These are phyloP conservation scores for Macrophomina phaseolina DNA, from an alignment of 2,329 filamentous ascomycete species.

Conservation along the genomic window DNA sequence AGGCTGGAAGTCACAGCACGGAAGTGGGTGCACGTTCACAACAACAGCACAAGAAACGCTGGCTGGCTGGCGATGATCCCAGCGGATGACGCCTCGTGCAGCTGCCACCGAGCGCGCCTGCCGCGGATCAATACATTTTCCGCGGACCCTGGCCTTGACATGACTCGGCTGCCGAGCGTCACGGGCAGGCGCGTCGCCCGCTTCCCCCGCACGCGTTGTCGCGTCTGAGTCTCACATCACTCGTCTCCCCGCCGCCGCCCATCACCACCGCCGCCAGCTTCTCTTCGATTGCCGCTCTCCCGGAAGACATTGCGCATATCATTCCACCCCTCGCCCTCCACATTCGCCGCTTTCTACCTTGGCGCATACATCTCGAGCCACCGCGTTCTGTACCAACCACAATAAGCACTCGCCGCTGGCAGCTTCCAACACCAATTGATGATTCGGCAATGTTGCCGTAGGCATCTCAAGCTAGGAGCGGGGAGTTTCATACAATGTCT, in stretches of 20 bases:
- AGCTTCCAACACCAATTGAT: too few relatives aligned
- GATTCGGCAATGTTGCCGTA: not conserved
- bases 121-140: slow-evolving; percentile 1
- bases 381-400: too few relatives aligned
- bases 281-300: too few relatives aligned
- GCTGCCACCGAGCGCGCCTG: not conserved
- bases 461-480: too few relatives aligned
- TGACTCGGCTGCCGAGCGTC: not conserved
- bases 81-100: slow-evolving; percentile 2
- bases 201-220: slow-evolving; percentile 8
- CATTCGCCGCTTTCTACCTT: not conserved
- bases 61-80: slow-evolving; percentile 8
- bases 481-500: not conserved
- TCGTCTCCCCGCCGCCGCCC: not conserved
- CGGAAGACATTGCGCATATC: not conserved
- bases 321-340: not conserved
- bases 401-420: too few relatives aligned
- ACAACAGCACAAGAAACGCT: slow-evolving; percentile 6
- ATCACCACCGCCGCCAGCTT: not conserved
- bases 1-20: slow-evolving; percentile 3
- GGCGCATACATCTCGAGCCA: too few relatives aligned
- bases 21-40: slow-evolving; percentile 22
- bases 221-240: not conserved
- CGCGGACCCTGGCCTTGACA: not conserved
- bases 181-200: slow-evolving; percentile 18